Conservation (phyloP, 257 asterid species). For the Cordia subcordata region DNA sequence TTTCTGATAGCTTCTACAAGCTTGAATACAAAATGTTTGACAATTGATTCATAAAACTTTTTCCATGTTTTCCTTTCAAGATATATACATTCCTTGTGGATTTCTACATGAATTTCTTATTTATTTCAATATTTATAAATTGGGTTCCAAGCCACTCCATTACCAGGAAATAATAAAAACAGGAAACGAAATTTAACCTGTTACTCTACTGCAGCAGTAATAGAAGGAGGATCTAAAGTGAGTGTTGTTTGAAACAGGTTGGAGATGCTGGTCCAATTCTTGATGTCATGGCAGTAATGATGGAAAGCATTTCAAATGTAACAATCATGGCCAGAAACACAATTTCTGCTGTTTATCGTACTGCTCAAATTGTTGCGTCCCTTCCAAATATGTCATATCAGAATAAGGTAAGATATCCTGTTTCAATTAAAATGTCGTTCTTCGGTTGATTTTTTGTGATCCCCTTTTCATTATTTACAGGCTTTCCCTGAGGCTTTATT, state of each 20-base stretch:
- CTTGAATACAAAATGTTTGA: too few relatives aligned
- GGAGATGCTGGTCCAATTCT: conserved; percentile 93
- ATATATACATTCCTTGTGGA: neutral
- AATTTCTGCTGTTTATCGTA: conserved; percentile 64
- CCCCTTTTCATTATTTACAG: conserved; percentile 34
- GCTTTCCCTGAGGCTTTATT: conserved; percentile 94
- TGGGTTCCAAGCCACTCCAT: neutral
- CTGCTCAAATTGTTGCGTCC: conserved; percentile 79
- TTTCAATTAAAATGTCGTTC: neutral
- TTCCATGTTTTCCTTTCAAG: neutral
- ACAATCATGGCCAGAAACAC: conserved; percentile 79
- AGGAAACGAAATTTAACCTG: neutral
- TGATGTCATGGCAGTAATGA: conserved; percentile 89
- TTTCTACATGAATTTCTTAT: neutral
- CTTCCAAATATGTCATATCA: conserved; percentile 65
- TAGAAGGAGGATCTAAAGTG: neutral
- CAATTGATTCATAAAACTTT: too few relatives aligned
- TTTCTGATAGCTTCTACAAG: too few relatives aligned
- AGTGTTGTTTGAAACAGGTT: conserved; percentile 36
- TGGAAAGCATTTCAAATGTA: conserved; percentile 82
- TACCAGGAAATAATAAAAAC: neutral
- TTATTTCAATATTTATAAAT: neutral
- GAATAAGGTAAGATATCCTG: conserved; percentile 49
- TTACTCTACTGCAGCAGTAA: neutral
- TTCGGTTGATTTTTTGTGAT: neutral